phyloP scores from a whole-genome alignment of 441 rosid genomes.

The Bocquillonia castaneifolia region DNA sequence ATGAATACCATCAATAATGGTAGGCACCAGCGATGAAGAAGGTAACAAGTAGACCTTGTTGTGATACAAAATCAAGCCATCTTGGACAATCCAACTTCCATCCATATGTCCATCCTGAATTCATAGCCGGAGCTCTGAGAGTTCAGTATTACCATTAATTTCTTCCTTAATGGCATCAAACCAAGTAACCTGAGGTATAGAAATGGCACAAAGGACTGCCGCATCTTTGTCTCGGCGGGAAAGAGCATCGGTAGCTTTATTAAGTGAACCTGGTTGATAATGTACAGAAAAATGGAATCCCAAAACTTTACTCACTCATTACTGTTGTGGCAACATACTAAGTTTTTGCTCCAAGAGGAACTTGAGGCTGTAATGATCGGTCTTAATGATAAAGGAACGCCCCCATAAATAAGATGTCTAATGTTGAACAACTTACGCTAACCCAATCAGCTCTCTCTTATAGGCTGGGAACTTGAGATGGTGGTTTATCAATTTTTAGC shows the following conservation, averaged over 20 bases:
- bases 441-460: background rate
- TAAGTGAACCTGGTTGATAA: background rate
- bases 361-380: background rate
- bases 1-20: no score
- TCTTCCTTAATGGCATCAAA: no score
- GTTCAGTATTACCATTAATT: no score
- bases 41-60: no score
- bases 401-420: background rate
- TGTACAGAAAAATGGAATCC: background rate
- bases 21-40: no score
- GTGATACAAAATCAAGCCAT: no score
- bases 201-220: background rate
- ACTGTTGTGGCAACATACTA: background rate
- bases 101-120: no score
- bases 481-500: background rate
- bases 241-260: background rate
- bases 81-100: no score
- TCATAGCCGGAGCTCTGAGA: no score
- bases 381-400: background rate
- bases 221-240: background rate
- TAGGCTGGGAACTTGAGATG: background rate
- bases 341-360: background rate
- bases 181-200: no score
- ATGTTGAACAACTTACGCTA: background rate
- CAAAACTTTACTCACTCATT: background rate